Base-by-base conservation (phyloP, 2,329 filamentous ascomycete genomes). In the Furcasterigmium sp. region DNA sequence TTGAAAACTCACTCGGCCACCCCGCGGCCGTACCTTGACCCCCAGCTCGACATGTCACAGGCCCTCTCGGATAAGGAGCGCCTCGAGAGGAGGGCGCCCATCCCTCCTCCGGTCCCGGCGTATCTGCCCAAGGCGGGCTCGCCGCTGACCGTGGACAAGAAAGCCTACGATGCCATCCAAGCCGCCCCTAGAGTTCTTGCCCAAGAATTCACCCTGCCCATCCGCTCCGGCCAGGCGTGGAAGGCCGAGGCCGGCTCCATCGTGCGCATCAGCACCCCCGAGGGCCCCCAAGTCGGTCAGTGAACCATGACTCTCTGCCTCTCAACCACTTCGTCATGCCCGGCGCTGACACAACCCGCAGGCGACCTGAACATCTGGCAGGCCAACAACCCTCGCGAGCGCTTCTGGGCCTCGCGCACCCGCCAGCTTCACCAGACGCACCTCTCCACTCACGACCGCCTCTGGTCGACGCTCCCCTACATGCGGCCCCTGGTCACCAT, bases 281-380 rank as follows among this genome's bases (percentile, higher is more conserved):
- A 83, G 43, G 88, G 88, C 0, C 80, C 88, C 0, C 88, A 94
- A 65, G 87, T 94, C 39, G 75, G 69, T 72, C 60, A 20, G 64
- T 59, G 9, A 17, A 6, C 39, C 18, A 19, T 8, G 25, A 21
- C 15, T 11, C 23, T 26, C 23, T 11, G 23, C 23, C 23, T 15
- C 34, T 17, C 5, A 20, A 13, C 15, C 6, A 8, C n/a, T 2
- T 3, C 18, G 13, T 3, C 9, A 36, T 18, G 14, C 46, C n/a
- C n/a, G n/a, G n/a, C n/a, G 13, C 10, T 28, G 41, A 38, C 14
- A 43, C 37, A 18, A 9, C 4, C 11, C 3, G 18, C 37, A 65
- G 85, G 87, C 42, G 88, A 93, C 54, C 67, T 93, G 15, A 94
- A 94, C 60, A 75, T 93, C 53, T 94, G 86, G 85, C 87, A 85